Evolutionary conservation across 805 yeast species (phyloP), one percentile per base, ranked within the genome.

Genomic region (Osmozyma mogii): DNA sequence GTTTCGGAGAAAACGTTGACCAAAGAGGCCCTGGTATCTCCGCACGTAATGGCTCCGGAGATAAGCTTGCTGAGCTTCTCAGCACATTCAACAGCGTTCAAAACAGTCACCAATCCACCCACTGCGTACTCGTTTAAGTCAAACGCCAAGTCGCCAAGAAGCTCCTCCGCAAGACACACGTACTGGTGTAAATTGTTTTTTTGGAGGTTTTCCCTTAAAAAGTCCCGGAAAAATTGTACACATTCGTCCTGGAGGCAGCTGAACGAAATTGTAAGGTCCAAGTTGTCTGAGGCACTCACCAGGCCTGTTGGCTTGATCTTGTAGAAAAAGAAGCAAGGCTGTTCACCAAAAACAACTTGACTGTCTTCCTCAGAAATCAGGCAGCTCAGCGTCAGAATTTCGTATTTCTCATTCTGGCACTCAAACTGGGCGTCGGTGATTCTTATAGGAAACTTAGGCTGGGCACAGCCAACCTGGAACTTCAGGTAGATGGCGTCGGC

Each of bases 381-480:
- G 10, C 18, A 24, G 9, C 18, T 10, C 45, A 41, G 44, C 15
- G 37, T 34, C 2, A 22, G 13, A 1, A 63, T 49, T 3, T 31
- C 32, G 32, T 56, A 61, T 19, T 51, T 49, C 3, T 37, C 40
- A 24, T 48, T 47, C 1, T 34, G 21, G 13, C 65, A 56, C 2
- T 40, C 35, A 27, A 76, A 56, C 3, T 53, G 49, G 13, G 72
- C 75, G 5, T 56, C 45, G 3, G 62, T 43, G 5, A 82, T 52
- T 31, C 81, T 55, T 2, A 79, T 60, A 0, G 92, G 94, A 4
- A 50, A 43, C 6, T 55, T 53, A 0, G 60, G 32, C 15, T 65
- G 63, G 1, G 78, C 61, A 4, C 87, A 67, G 12, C 84, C 79
- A 25, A 84, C 65, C 9, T 79, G 72, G 47, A 81, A 84, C 41